Base-by-base conservation (phyloP, 768 basidiomycete species). In the Trametes sanguinea region DNA sequence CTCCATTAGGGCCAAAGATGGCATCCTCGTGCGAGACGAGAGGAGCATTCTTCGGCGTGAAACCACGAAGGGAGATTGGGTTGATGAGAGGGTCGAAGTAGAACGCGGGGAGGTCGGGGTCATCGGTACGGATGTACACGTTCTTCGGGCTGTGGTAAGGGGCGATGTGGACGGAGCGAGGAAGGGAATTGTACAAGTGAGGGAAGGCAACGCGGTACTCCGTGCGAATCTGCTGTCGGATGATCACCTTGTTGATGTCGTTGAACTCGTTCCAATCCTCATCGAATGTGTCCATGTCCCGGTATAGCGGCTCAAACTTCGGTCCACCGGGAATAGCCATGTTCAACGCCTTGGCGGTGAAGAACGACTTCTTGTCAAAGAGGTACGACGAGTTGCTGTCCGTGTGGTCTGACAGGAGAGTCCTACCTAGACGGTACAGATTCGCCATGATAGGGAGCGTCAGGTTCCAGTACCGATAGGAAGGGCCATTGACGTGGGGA, bases 231-330 rank as follows among this genome's bases (percentile, higher is more conserved):
- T 97, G 94, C 72, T 98, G 95, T 22, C 97, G 95, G 68, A 99
- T 98, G 75, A 99, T 96, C 71, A 99, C 91, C 76, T 99, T 99
- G 79, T 97, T 95, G 76, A 98, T 97, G 72, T 99, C 97, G 73
- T 99, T 99, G 71, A 99, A 99, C 74, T 97, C 95, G 74, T 97
- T 97, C 95, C 95, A 97, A 72, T 99, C 97, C 73, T 98, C 97
- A 71, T 99, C 97, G 67, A 94, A 98, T 11, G 89, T 82, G 70
- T 98, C 97, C 89, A 95, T 94, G 70, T 99, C 97, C 51, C 96
- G 85, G 75, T 94, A 94, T 30, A 99, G 79, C 14, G 96, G 97
- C 79, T 99, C 97, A 65, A 98, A 99, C 74, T 98, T 97, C 2
- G 97, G 97, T 51, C 97, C 97, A 60, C 96, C 97, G 0, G 97